These are phyloP conservation scores for Podospora sp. DNA, from an alignment of 495 filamentous ascomycete species.

Conservation along the genomic window DNA sequence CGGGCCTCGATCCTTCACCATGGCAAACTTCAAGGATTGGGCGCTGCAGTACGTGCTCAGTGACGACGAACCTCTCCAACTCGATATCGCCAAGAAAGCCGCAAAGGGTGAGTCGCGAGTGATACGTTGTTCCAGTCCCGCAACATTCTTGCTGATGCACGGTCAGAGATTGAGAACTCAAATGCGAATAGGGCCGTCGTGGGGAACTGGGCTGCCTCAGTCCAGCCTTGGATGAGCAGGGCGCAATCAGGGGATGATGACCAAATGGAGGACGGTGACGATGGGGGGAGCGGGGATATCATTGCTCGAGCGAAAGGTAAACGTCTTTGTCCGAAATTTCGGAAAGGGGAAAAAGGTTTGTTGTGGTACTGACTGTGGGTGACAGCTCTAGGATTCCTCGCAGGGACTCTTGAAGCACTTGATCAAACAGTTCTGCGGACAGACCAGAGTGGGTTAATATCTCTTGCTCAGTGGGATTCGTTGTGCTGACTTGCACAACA, in stretches of 20 bases:
- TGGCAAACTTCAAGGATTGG: constrained; percentile 51
- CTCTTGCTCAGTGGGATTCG: background rate
- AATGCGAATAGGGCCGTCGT: constrained; percentile 44
- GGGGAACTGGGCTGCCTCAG: constrained; percentile 52
- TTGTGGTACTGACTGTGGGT: constrained; percentile 3
- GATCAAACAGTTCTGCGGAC: constrained; percentile 39
- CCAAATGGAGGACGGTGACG: constrained; percentile 37
- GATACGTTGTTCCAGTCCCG: background rate
- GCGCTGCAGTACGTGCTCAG: constrained; percentile 53
- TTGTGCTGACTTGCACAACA: constrained; percentile 6
- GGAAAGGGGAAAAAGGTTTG: no score
- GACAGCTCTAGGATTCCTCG: constrained; percentile 48
- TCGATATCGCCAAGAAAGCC: constrained; percentile 42
- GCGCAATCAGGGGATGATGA: constrained; percentile 27
- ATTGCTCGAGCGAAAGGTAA: constrained; percentile 46
- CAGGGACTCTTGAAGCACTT: constrained; percentile 47
- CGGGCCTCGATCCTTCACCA: constrained; percentile 25
- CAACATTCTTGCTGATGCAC: background rate
- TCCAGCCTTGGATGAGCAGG: constrained; percentile 52
- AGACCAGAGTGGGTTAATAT: constrained; percentile 39
- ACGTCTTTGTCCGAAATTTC: no score
- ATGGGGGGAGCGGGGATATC: constrained; percentile 42
- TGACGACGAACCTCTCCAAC: constrained; percentile 42
- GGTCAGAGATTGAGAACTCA: constrained; percentile 46
- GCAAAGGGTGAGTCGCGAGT: constrained; percentile 36